phyloP scores from a whole-genome alignment of 108 stramenopile genomes.

The Fistulifera pelliculosa region DNA sequence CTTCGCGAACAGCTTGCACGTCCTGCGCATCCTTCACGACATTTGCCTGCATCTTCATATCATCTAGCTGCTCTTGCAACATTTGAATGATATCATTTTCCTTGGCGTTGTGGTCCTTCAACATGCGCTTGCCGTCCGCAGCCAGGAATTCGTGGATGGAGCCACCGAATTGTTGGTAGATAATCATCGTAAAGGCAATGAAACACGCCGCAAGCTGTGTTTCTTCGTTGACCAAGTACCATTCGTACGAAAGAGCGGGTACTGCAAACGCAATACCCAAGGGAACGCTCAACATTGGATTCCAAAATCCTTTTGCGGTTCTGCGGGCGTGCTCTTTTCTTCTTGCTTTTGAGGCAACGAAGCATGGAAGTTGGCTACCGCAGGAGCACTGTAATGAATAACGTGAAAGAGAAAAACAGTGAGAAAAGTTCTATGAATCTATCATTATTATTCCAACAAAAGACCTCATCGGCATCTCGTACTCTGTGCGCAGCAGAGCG shows the following conservation, averaged over 20 bases:
- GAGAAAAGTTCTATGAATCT: no score
- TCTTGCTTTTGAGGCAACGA: no score
- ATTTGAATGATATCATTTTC: conserved; percentile 74
- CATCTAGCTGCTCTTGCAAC: conserved; percentile 61
- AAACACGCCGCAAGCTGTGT: conserved; percentile 76
- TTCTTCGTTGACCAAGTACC: conserved; percentile 79
- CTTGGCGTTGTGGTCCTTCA: conserved; percentile 67
- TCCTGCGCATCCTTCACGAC: conserved; percentile 64
- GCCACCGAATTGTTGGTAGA: conserved; percentile 82
- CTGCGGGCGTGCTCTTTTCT: no score
- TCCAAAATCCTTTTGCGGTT: conserved; percentile 19
- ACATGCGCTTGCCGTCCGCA: conserved; percentile 55
- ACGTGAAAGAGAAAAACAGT: no score
- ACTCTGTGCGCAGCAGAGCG: no score
- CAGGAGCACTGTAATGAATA: no score
- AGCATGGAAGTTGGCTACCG: no score
- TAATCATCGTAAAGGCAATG: conserved; percentile 66
- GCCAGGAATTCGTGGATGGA: conserved; percentile 70
- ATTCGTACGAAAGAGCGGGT: conserved; percentile 73
- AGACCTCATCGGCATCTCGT: no score
- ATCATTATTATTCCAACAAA: no score
- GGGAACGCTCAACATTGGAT: conserved; percentile 69
- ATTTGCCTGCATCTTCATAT: conserved; percentile 62
- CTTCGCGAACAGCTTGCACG: conserved; percentile 44
- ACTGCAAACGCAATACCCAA: conserved; percentile 69